Conservation (phyloP, 2,329 filamentous ascomycete species). For the Aspergillus alliaceus region DNA sequence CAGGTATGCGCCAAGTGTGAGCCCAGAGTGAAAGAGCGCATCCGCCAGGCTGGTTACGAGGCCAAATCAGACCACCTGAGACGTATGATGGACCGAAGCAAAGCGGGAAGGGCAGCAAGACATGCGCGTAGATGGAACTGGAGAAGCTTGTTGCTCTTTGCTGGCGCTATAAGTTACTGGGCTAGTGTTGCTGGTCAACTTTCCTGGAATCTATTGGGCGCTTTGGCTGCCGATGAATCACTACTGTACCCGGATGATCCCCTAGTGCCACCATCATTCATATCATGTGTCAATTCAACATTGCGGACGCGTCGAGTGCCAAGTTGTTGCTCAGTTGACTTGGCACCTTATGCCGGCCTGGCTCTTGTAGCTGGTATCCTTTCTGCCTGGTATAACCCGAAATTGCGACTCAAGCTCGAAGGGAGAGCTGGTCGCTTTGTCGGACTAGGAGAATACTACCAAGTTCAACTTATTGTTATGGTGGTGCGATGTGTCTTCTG, state of each 20-base stretch:
- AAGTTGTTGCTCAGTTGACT: conserved; percentile 27
- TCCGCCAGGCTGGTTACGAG: conserved; percentile 72
- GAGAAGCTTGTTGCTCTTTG: conserved; percentile 44
- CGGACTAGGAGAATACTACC: conserved; percentile 48
- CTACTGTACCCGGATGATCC: conserved; percentile 12
- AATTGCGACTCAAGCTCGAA: conserved; percentile 44
- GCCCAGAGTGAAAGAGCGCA: conserved; percentile 67
- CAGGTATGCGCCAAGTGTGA: conserved; percentile 83
- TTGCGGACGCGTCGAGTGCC: conserved; percentile 22
- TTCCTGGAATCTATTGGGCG: conserved; percentile 41
- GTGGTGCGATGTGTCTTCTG: conserved; percentile 45
- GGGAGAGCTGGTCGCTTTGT: conserved; percentile 42
- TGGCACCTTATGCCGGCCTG: conserved; percentile 36
- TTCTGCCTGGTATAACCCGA: conserved; percentile 53
- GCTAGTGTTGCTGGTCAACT: conserved; percentile 45
- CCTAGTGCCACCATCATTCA: conserved; percentile 17
- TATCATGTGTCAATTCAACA: conserved; percentile 22
- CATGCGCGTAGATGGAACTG: conserved; percentile 40
- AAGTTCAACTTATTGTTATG: conserved; percentile 47
- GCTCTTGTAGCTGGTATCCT: conserved; percentile 44
- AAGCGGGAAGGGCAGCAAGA: conserved; percentile 34
- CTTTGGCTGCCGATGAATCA: conserved; percentile 23
- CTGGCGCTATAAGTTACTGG: conserved; percentile 46
- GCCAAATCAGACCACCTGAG: conserved; percentile 80
- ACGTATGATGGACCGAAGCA: conserved; percentile 68